These are phyloP conservation scores for Caloboletus firmus DNA, from an alignment of 1,284 basidiomycete genomes.

Conservation along the genomic window DNA sequence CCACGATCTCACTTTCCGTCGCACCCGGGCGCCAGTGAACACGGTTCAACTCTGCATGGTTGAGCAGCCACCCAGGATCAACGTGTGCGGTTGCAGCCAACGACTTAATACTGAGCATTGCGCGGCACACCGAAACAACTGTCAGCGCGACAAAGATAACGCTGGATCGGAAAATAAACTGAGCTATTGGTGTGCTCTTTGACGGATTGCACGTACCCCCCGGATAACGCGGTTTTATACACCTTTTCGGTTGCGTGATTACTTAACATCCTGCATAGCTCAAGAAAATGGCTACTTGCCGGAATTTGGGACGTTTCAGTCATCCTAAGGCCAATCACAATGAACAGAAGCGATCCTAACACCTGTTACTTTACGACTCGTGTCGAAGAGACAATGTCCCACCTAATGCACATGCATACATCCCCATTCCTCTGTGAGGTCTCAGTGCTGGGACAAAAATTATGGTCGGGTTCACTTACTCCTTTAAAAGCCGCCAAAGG, in stretches of 20 bases:
- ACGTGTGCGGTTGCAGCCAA: constrained; percentile 41
- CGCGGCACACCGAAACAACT: constrained; percentile 37
- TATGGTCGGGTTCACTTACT: constrained; percentile 9
- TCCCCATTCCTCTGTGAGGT: constrained; percentile 18
- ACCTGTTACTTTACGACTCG: neutral
- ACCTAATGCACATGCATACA: constrained; percentile 18
- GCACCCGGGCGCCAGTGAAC: constrained; percentile 40
- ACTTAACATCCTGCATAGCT: neutral
- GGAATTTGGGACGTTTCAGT: constrained; percentile 4
- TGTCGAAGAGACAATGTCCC: neutral
- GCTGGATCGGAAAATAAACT: constrained; percentile 64
- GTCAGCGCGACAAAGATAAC: constrained; percentile 73
- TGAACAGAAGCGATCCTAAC: constrained; percentile 20
- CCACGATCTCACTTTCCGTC: constrained; percentile 42
- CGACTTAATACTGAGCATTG: constrained; percentile 39
- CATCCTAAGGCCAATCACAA: constrained; percentile 9
- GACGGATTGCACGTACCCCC: constrained; percentile 8
- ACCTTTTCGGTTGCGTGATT: constrained; percentile 4
- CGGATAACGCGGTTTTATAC: constrained; percentile 9
- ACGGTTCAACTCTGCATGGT: constrained; percentile 41
- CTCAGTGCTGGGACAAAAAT: neutral
- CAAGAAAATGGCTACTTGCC: constrained; percentile 6
- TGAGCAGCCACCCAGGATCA: constrained; percentile 40
- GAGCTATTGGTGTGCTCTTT: neutral
- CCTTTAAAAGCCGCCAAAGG: constrained; percentile 20